Percentiles rank a stretch among this genome's conserved stretches.
Evolutionary conservation across 2,329 filamentous ascomycete genomes (phyloP).

Genomic region (Helicocarpus griseus): DNA sequence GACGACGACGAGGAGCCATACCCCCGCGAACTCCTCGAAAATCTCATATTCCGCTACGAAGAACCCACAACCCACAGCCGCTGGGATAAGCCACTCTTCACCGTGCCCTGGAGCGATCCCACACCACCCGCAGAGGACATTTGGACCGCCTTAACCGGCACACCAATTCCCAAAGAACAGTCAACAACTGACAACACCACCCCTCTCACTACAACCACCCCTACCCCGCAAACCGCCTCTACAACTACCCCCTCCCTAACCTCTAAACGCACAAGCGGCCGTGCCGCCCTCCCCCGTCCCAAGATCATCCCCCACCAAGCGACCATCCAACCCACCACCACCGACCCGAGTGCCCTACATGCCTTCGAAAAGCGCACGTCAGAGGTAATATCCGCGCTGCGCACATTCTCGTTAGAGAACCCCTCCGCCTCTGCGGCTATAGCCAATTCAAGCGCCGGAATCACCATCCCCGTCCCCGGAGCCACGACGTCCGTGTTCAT

Average conservation of each 20-base stretch:
- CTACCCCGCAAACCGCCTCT: conserved; percentile 8
- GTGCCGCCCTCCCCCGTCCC: conserved; percentile 12
- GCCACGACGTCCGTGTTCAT: conserved; percentile 24
- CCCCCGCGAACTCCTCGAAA: conserved; percentile 48
- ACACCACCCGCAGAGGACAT: conserved; percentile 49
- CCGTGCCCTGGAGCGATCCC: conserved; percentile 47
- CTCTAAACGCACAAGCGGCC: conserved; percentile 1
- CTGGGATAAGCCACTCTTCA: conserved; percentile 59
- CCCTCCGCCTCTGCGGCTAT: conserved; percentile 27
- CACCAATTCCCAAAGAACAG: conserved; percentile 20
- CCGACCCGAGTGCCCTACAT: conserved; percentile 33
- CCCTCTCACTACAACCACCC: conserved; percentile 10
- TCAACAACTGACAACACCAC: conserved; percentile 7
- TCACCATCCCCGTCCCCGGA: conserved; percentile 27
- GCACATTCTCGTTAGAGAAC: conserved; percentile 29
- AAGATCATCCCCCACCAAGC: conserved; percentile 29
- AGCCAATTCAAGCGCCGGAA: conserved; percentile 13
- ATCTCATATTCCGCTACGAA: conserved; percentile 57
- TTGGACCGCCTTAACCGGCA: conserved; percentile 46
- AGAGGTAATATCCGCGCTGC: conserved; percentile 32
- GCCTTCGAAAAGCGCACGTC: conserved; percentile 34
- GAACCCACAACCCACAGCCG: conserved; percentile 57
- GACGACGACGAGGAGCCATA: conserved; percentile 33
- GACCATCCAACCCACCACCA: conserved; percentile 31
- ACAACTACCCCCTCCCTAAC: conserved; percentile 7